A percentile compares a stretch with the other conserved stretches of the same genome.
Conservation (phyloP, 768 basidiomycete species). For the Polyporus arcularius region DNA sequence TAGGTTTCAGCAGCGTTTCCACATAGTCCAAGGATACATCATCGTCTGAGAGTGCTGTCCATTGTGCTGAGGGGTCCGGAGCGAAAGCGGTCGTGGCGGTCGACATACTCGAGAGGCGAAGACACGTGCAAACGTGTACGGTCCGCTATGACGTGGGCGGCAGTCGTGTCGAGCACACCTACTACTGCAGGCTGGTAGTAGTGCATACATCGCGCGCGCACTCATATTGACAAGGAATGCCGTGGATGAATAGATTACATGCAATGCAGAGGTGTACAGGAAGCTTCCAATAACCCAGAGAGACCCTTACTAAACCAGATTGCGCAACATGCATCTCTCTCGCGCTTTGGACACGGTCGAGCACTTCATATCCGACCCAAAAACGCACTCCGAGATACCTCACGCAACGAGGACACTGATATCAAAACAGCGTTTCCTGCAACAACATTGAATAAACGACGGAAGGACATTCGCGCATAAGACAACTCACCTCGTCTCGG, state of each 20-base stretch:
- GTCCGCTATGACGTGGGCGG: constrained; percentile 18
- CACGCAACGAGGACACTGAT: not conserved
- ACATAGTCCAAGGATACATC: constrained; percentile 57
- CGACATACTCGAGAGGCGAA: constrained; percentile 21
- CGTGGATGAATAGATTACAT: not conserved
- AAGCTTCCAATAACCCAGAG: not conserved
- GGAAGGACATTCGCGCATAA: not conserved
- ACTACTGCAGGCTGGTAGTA: not conserved
- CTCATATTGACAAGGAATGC: not conserved
- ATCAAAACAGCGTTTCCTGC: constrained; percentile 78
- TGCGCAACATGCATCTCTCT: constrained; percentile 9
- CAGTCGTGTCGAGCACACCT: not conserved
- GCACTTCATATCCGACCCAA: constrained; percentile 45
- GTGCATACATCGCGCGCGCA: not conserved
- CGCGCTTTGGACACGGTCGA: constrained; percentile 32
- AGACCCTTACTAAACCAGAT: not conserved
- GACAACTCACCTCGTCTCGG: constrained; percentile 79
- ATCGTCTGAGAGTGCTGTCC: constrained; percentile 57
- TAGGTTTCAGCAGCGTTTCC: constrained; percentile 45
- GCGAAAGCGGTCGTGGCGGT: constrained; percentile 33
- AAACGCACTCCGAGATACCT: not conserved
- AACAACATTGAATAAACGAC: constrained; percentile 8
- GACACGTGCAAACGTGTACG: constrained; percentile 22
- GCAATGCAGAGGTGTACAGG: not conserved
- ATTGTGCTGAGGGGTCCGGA: constrained; percentile 38